Evolutionary conservation across 257 asterid genomes (phyloP).

Genomic region (Cynanchum wilfordii): DNA sequence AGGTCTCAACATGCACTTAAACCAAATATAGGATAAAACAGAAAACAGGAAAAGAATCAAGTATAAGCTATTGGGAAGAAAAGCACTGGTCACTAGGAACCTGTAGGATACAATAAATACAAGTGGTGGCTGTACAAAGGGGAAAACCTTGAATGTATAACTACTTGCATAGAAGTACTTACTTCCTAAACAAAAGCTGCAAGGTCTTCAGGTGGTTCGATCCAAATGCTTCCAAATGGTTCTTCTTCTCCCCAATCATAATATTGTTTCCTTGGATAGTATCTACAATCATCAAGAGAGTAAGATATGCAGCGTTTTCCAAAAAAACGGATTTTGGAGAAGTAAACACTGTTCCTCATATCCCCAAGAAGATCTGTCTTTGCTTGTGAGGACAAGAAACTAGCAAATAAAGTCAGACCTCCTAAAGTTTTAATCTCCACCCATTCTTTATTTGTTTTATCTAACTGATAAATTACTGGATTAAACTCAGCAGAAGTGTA

Average conservation of each 20-base stretch:
- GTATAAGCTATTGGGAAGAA: background rate
- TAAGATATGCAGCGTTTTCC: slow-evolving; percentile 78
- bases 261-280: slow-evolving; percentile 72
- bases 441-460: slow-evolving; percentile 60
- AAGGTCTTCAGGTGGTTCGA: slow-evolving; percentile 76
- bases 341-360: slow-evolving; percentile 72
- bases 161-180: background rate
- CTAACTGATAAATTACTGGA: slow-evolving; percentile 67
- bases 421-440: slow-evolving; percentile 57
- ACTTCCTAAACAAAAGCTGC: slow-evolving; percentile 43
- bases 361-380: slow-evolving; percentile 73
- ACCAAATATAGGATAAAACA: background rate
- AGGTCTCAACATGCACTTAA: background rate
- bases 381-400: slow-evolving; percentile 67
- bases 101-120: background rate
- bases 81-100: background rate
- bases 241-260: slow-evolving; percentile 85
- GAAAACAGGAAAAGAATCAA: background rate
- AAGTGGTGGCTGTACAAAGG: background rate
- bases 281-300: slow-evolving; percentile 54
- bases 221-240: slow-evolving; percentile 76
- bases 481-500: slow-evolving; percentile 67
- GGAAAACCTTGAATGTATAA: background rate
- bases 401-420: slow-evolving; percentile 74
- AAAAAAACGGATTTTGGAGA: slow-evolving; percentile 70